Evolutionary conservation across 140 eudicot genomes (phyloP).

Genomic region (Erigeron philadelphicus): DNA sequence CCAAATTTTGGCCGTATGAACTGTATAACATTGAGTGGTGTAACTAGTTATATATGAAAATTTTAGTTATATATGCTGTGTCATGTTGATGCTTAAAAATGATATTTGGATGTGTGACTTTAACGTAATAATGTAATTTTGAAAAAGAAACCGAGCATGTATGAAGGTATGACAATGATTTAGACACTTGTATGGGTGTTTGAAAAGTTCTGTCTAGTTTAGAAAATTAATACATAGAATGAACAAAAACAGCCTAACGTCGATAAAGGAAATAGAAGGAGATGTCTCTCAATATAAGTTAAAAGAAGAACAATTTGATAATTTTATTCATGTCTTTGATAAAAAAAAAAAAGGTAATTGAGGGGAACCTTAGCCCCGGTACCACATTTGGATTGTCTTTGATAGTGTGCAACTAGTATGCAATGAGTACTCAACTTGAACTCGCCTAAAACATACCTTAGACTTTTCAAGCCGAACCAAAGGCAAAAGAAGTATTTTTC

Average conservation of each 20-base stretch:
- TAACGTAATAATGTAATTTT: not conserved
- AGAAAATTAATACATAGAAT: too few species aligned
- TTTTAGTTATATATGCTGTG: not conserved
- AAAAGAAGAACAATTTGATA: too few species aligned
- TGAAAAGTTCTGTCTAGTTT: too few species aligned
- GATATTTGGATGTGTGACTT: not conserved
- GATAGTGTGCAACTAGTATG: not conserved
- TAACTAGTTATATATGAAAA: not conserved
- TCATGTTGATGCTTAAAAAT: not conserved
- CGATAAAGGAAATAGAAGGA: too few species aligned
- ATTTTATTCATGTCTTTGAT: not conserved
- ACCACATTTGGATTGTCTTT: too few species aligned
- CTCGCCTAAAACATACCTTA: slow-evolving; percentile 39
- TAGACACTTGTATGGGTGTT: too few species aligned
- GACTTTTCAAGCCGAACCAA: slow-evolving; percentile 73
- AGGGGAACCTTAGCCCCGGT: too few species aligned
- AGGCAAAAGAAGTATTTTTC: slow-evolving; percentile 74
- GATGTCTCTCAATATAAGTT: too few species aligned
- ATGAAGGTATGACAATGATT: too few species aligned
- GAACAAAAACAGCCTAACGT: too few species aligned
- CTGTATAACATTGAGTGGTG: slow-evolving; percentile 32
- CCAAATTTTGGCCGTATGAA: slow-evolving; percentile 71
- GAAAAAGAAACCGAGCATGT: too few species aligned
- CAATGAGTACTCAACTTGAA: not conserved
- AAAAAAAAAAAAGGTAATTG: too few species aligned